phyloP scores from a whole-genome alignment of 148 eudicot genomes.

The Vaccinium vitisidaea region DNA sequence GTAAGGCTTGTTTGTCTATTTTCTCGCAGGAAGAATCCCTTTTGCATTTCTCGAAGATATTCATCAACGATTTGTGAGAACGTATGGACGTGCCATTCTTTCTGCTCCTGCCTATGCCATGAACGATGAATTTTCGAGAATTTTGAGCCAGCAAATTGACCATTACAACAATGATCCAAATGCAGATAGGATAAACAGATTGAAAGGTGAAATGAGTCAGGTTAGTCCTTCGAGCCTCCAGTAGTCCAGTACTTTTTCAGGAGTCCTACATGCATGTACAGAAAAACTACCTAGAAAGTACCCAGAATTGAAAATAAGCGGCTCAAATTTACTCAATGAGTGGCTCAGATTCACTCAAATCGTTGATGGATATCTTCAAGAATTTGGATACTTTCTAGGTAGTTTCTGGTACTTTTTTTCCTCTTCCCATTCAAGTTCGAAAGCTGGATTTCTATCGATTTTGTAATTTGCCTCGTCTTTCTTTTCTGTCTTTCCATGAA shows the following conservation, averaged over 20 bases:
- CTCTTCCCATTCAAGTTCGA: not conserved
- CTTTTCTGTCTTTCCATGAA: not conserved
- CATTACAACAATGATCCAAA: slow-evolving; percentile 85
- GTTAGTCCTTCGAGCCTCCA: slow-evolving; percentile 26
- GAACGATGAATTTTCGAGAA: slow-evolving; percentile 96
- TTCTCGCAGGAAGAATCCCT: slow-evolving; percentile 77
- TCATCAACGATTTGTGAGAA: slow-evolving; percentile 87
- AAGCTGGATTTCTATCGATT: not conserved
- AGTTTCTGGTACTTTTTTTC: not conserved
- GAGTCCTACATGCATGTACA: too few species aligned
- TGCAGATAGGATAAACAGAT: slow-evolving; percentile 82
- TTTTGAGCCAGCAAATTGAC: slow-evolving; percentile 85
- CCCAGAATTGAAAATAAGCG: too few species aligned
- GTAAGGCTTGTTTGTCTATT: not conserved
- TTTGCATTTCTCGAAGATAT: slow-evolving; percentile 95
- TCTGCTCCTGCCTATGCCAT: slow-evolving; percentile 85
- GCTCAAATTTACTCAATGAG: too few species aligned
- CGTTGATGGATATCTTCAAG: too few species aligned
- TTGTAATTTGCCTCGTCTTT: not conserved
- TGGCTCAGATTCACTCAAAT: too few species aligned
- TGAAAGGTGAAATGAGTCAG: slow-evolving; percentile 98
- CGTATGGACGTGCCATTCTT: slow-evolving; percentile 77
- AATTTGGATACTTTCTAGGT: too few species aligned
- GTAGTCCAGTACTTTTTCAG: too few species aligned
- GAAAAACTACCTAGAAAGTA: too few species aligned